Base-by-base conservation (phyloP, 2,329 filamentous ascomycete genomes). In the Stagonosporopsis chrysanthemi region DNA sequence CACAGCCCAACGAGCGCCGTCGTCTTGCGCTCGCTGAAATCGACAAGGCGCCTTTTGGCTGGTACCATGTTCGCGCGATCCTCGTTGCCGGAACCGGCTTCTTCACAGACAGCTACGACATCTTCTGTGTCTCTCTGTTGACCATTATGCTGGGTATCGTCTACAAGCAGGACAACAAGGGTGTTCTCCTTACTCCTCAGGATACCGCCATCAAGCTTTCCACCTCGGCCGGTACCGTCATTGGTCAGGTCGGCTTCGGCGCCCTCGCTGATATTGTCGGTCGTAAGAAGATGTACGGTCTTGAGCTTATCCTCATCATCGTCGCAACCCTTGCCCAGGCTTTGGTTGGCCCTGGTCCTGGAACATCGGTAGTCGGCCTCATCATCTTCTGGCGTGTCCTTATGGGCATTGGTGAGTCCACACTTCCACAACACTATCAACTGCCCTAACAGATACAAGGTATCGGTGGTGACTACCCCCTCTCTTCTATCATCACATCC, bases 131-230 rank as follows among this genome's bases (percentile, higher is more conserved):
- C 6, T 70, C 66, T 22, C 58, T 70, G 31, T 58, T 72, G 54
- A 71, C 69, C 38, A 83, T 85, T 61, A 92, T 93, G 89, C 75
- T 93, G 87, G 90, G 90, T 41, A 86, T 93, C 46, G 90, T 92
- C 65, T 93, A 90, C 82, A 92, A 84, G 70, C 83, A 83, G 26
- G 71, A 74, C 72, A 72, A 64, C 69, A 75, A 58, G 79, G 82
- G 60, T 79, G 79, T 60, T 11, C 66, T 93, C 68, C 86, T 89
- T 8, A 80, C 83, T 19, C 81, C 75, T 42, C 86, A 90, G n/a
- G 90, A 95, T 68, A 94, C 88, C 1, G 90, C 90, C 31, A 92
- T 96, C 82, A 96, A 96, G 80, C 86, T 93, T 49, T 86, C 91
- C 15, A 95, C 91, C 15, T 93, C 90, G 23, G 89, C 88, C 60